Base-by-base conservation (phyloP, 164 flowering plant genomes). In the Vitis cinerea region DNA sequence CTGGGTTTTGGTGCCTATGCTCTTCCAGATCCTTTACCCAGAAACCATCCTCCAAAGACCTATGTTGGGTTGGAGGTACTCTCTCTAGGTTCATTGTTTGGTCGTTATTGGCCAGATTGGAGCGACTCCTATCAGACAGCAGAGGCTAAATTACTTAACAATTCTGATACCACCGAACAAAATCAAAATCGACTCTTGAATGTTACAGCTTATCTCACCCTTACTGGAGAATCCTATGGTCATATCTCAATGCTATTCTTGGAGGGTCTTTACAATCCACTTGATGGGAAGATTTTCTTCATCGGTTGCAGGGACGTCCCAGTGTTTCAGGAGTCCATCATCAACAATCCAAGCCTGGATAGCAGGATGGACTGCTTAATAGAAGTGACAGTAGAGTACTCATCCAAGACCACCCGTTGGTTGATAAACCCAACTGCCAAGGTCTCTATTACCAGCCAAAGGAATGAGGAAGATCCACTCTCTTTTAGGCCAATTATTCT, bases 351-450 rank as follows among this genome's bases (percentile, higher is more conserved):
- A 1, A 29, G 47, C 58, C 61, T 63, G 30, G 77, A 74, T 51
- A 47, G 58, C 13, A 69, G 75, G 7, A 15, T 67, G 16, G 79
- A 76, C 55, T 76, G 79, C 52, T 17, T 49, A 23, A 71, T 76
- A 10, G 72, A 76, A 29, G 63, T 67, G n/a, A 65, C 49, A 51
- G 29, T 76, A 0, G n/a, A 67, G 37, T 76, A 71, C 17, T 47
- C 79, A 27, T 37, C 79, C 8, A 19, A 5, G 6, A 76, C 27
- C 15, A 3, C 44, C 9, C 66, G 69, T 3, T 76, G 72, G 75
- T 44, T 71, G 30, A 15, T 53, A 10, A 67, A 67, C 64, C 75
- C 74, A 29, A 71, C 48, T 4, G 69, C 58, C 8, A 50, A 37
- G 53, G 68, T 76, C 31, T 50, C 64, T 23, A 67, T 76, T 49